A percentile compares a stretch with the other conserved stretches of the same genome.
Evolutionary conservation across 495 filamentous ascomycete species (phyloP).

Genomic region (Neurospora discreta): DNA sequence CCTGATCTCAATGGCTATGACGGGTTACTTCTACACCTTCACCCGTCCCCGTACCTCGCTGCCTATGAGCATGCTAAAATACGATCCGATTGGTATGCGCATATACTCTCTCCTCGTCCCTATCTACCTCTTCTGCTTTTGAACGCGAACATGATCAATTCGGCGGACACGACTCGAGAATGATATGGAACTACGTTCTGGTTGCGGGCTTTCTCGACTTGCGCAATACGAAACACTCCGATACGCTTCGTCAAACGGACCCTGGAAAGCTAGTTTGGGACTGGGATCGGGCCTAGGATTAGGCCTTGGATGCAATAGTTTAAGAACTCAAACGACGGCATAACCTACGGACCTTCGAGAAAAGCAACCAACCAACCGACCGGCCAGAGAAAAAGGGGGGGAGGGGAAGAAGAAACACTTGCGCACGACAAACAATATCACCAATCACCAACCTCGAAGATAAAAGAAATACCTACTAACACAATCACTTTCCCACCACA

Average conservation of each 20-base stretch:
- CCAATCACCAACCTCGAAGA: background rate
- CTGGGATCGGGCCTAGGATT: background rate
- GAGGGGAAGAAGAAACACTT: background rate
- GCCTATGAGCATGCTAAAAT: slow-evolving; percentile 95
- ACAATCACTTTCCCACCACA: slow-evolving; percentile 15
- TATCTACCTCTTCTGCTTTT: too few species aligned
- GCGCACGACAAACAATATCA: background rate
- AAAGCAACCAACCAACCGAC: background rate
- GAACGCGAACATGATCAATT: too few species aligned
- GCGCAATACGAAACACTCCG: background rate
- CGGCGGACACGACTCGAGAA: too few species aligned
- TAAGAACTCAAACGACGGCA: background rate
- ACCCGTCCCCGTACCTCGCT: slow-evolving; percentile 67
- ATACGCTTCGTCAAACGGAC: background rate
- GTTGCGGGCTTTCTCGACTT: background rate
- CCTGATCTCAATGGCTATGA: slow-evolving; percentile 96
- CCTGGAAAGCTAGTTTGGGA: background rate
- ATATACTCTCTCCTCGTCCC: too few species aligned
- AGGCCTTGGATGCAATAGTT: background rate
- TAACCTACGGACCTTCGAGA: background rate
- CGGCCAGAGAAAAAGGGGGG: background rate
- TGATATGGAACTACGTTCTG: too few species aligned
- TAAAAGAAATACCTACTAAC: slow-evolving; percentile 1
- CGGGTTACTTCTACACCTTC: slow-evolving; percentile 88
- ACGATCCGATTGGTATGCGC: slow-evolving; percentile 87